Evolutionary conservation across 768 basidiomycete genomes (phyloP), one percentile per base, ranked within the genome.

Genomic region (Russula dissimulans): DNA sequence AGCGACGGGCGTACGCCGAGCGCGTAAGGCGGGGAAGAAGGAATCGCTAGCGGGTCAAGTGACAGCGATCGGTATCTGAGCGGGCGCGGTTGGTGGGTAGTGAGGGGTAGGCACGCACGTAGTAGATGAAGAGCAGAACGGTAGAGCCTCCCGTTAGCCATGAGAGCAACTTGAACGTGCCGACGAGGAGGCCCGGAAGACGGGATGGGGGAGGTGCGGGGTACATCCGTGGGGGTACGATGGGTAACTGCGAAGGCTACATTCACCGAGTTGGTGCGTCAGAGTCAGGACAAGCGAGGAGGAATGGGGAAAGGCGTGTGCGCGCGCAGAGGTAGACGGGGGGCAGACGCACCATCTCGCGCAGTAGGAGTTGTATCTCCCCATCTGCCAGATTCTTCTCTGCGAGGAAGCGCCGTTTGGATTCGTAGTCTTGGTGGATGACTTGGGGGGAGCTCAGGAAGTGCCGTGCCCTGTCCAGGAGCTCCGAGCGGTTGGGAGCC

Each of bases 371-470:
- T 48, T 83, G 78, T 44, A 89, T 79, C 68, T 91, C 89, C 10
- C 48, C 54, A 4, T 78, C 77, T n/a, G 74, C 75, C 31, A 91
- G 73, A 1, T 89, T 89, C 67, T 90, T 91, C 65, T 88, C 87
- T 0, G 67, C 67, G 12, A 91, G 78, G 63, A 91, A 91, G 53
- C 72, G 71, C 8, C 82, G 80, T 67, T 88, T 88, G 3, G 80
- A 77, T 1, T 69, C 57, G 0, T 70, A 42, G 65, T 86, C 83
- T 63, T 89, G 84, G 48, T 79, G 71, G 12, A 77, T 75, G 22
- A 87, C 77, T 67, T 86, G 84, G 3, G 86, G 82, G 3, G 89
- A 87, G 11, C 71, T 70, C 15, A 91, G 74, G 69, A 91, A 91
- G 11, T 78, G 64, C 26, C 84, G 80, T 9, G 87, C 89, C 56